Conservation (phyloP, 2,329 filamentous ascomycete genomes). For the Fusarium ambrosium region DNA sequence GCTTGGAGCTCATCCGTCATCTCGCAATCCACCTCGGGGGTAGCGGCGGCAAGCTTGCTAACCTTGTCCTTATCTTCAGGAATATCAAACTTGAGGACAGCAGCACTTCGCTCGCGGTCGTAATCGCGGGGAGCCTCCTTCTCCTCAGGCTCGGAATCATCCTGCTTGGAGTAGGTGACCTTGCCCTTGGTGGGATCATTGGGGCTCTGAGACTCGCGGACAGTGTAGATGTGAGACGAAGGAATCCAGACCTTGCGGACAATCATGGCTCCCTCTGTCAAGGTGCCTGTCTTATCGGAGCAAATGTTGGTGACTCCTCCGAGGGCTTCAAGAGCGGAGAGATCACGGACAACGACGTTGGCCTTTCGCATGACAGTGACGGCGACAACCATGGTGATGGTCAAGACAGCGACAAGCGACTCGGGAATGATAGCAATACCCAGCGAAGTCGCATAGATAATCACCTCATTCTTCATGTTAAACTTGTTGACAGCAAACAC, state of each 20-base stretch:
- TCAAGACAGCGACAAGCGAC: slow-evolving; percentile 76
- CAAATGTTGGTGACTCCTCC: slow-evolving; percentile 81
- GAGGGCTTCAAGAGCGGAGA: slow-evolving; percentile 76
- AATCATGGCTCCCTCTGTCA: slow-evolving; percentile 79
- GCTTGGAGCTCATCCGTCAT: slow-evolving; percentile 65
- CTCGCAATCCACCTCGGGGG: slow-evolving; percentile 56
- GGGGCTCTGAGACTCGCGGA: slow-evolving; percentile 72
- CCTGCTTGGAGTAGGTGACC: slow-evolving; percentile 61
- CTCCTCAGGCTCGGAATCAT: slow-evolving; percentile 50
- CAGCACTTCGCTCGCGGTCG: slow-evolving; percentile 71
- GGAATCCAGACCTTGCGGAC: slow-evolving; percentile 77
- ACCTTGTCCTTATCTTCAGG: slow-evolving; percentile 67
- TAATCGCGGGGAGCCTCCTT: slow-evolving; percentile 65
- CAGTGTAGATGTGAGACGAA: slow-evolving; percentile 67
- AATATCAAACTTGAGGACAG: slow-evolving; percentile 73
- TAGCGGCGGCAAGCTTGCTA: slow-evolving; percentile 46
- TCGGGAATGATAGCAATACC: slow-evolving; percentile 75
- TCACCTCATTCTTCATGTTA: slow-evolving; percentile 63
- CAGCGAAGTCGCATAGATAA: slow-evolving; percentile 70
- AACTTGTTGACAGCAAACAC: slow-evolving; percentile 71
- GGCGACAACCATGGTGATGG: slow-evolving; percentile 78
- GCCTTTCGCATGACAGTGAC: slow-evolving; percentile 74
- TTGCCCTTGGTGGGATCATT: slow-evolving; percentile 71
- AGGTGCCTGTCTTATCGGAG: slow-evolving; percentile 80
- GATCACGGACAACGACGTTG: slow-evolving; percentile 74